Conservation (phyloP, 768 basidiomycete species). For the Tulasnella sp. region DNA sequence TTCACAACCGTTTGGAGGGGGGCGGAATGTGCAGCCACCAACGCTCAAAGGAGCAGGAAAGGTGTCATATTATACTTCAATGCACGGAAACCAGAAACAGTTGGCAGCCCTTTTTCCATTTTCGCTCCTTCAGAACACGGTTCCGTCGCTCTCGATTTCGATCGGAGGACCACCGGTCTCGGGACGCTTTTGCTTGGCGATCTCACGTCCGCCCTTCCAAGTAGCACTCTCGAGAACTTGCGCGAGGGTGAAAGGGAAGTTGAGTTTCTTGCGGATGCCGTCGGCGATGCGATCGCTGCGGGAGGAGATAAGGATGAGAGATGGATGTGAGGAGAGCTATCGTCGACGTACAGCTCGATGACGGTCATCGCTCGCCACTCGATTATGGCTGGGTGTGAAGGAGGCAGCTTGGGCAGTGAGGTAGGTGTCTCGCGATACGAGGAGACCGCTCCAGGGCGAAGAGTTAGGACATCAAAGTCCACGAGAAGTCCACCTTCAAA, state of each 20-base stretch:
- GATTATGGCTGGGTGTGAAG: constrained; percentile 85
- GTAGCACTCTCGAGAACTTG: constrained; percentile 93
- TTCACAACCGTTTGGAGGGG: background rate
- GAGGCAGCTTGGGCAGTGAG: constrained; percentile 57
- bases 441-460: constrained; percentile 52
- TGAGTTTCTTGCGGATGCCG: constrained; percentile 58
- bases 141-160: constrained; percentile 81
- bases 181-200: constrained; percentile 73
- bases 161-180: constrained; percentile 77
- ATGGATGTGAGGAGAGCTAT: background rate
- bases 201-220: constrained; percentile 94
- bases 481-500: constrained; percentile 74
- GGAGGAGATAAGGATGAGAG: background rate
- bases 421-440: constrained; percentile 45
- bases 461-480: constrained; percentile 72
- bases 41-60: background rate
- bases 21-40: background rate
- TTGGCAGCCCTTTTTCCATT: background rate
- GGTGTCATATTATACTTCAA: background rate
- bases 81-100: background rate
- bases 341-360: constrained; percentile 67
- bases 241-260: constrained; percentile 59
- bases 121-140: constrained; percentile 52
- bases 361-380: constrained; percentile 98
- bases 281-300: constrained; percentile 74